phyloP scores from a whole-genome alignment of 768 basidiomycete genomes.

The Suillus luteus region DNA sequence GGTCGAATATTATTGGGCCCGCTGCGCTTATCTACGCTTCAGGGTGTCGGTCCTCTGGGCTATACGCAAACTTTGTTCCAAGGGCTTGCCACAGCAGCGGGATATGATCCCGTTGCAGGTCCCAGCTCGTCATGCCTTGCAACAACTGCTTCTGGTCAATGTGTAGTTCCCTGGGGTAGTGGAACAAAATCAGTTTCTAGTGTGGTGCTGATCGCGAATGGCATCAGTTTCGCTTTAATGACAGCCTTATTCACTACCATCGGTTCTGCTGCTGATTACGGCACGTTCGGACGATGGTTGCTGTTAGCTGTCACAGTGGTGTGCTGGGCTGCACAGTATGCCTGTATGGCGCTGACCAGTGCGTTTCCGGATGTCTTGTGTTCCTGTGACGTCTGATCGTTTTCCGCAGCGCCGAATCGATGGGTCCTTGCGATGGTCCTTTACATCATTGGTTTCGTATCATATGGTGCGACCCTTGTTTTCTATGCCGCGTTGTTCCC shows the following conservation, averaged over 20 bases:
- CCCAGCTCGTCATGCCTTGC: slow-evolving; percentile 69
- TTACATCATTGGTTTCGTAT: slow-evolving; percentile 78
- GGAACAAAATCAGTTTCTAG: slow-evolving; percentile 77
- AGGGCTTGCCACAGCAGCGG: slow-evolving; percentile 67
- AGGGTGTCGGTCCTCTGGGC: slow-evolving; percentile 70
- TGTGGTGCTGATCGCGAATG: slow-evolving; percentile 75
- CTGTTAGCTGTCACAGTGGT: slow-evolving; percentile 69
- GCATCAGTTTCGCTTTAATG: slow-evolving; percentile 79
- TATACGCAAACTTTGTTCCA: slow-evolving; percentile 80
- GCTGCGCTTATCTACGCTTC: slow-evolving; percentile 1
- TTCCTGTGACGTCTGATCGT: background rate
- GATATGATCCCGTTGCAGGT: slow-evolving; percentile 69
- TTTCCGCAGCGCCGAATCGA: slow-evolving; percentile 52
- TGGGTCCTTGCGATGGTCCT: slow-evolving; percentile 80
- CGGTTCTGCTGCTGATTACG: slow-evolving; percentile 43
- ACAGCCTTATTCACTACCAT: slow-evolving; percentile 81
- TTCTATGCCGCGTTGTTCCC: slow-evolving; percentile 83
- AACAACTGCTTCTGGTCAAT: slow-evolving; percentile 62
- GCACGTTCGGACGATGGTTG: slow-evolving; percentile 72
- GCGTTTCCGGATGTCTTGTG: slow-evolving; percentile 21
- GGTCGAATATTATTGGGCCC: background rate
- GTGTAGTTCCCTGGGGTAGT: slow-evolving; percentile 75
- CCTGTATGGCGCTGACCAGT: slow-evolving; percentile 75
- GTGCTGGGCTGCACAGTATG: slow-evolving; percentile 82
- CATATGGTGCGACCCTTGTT: slow-evolving; percentile 79